Percentiles rank a stretch among this genome's conserved stretches.
Conservation (phyloP, 2,329 filamentous ascomycete species). For the Cordyceps tenuipes region DNA sequence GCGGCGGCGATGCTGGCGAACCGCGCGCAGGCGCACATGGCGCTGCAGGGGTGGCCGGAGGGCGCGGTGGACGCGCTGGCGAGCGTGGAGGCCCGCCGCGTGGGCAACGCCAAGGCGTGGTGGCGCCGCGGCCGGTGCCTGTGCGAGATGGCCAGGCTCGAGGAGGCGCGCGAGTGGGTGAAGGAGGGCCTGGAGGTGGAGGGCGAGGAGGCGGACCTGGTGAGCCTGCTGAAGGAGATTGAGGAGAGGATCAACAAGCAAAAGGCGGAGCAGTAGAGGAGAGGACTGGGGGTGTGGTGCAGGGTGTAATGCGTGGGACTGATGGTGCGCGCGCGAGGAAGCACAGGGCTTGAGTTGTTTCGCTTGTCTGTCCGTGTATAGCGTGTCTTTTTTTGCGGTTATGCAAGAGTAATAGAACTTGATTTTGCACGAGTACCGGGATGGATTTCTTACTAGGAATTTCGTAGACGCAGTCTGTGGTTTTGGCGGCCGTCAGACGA, state of each 20-base stretch:
- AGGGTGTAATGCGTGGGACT: too few species aligned
- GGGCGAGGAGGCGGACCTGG: slow-evolving; percentile 58
- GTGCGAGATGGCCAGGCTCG: slow-evolving; percentile 79
- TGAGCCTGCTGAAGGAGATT: slow-evolving; percentile 55
- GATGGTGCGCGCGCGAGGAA: background rate
- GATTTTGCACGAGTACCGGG: too few species aligned
- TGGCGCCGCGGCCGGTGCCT: slow-evolving; percentile 80
- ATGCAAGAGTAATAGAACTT: too few species aligned
- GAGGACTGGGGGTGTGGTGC: too few species aligned
- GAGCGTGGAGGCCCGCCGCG: slow-evolving; percentile 77
- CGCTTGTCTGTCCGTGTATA: too few species aligned
- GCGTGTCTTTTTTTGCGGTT: too few species aligned
- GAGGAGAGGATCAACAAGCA: slow-evolving; percentile 36
- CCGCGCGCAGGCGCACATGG: slow-evolving; percentile 85
- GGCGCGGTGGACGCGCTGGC: slow-evolving; percentile 80
- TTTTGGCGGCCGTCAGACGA: too few species aligned
- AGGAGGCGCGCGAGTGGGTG: slow-evolving; percentile 77
- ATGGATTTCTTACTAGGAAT: too few species aligned
- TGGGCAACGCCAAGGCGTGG: slow-evolving; percentile 90
- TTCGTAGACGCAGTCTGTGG: too few species aligned
- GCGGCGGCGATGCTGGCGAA: slow-evolving; percentile 73
- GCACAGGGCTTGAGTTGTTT: too few species aligned
- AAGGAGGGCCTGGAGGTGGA: slow-evolving; percentile 73
- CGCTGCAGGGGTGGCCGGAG: slow-evolving; percentile 71
- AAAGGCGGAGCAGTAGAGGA: background rate